A percentile compares a stretch with the other conserved stretches of the same genome.
phyloP scores from a whole-genome alignment of 768 basidiomycete genomes.

The Lenzites betulinus region DNA sequence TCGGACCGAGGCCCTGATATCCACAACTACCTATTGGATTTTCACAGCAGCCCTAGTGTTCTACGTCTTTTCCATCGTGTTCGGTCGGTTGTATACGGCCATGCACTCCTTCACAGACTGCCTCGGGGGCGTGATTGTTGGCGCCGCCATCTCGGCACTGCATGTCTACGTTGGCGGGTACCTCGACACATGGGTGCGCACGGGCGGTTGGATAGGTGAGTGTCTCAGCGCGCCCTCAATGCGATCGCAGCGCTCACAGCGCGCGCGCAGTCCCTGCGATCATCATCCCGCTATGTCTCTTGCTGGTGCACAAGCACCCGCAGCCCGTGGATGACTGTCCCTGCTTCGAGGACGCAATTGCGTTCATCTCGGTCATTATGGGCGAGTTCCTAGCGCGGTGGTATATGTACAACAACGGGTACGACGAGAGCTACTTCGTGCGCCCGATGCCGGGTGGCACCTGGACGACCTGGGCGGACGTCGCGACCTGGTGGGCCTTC shows the following conservation, averaged over 20 bases:
- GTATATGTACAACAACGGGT: constrained; percentile 50
- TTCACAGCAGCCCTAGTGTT: constrained; percentile 45
- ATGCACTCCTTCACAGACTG: constrained; percentile 91
- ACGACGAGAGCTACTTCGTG: constrained; percentile 34
- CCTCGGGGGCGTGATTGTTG: constrained; percentile 60
- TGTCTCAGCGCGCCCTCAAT: not conserved
- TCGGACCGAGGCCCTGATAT: constrained; percentile 35
- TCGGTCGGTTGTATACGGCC: constrained; percentile 79
- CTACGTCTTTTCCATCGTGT: constrained; percentile 74
- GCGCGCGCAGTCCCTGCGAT: constrained; percentile 52
- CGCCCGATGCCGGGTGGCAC: constrained; percentile 61
- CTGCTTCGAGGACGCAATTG: constrained; percentile 97
- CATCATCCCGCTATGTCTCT: constrained; percentile 61
- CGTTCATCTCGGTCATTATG: constrained; percentile 81
- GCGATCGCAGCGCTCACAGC: not conserved
- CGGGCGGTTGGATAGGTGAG: constrained; percentile 40
- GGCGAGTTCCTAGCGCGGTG: constrained; percentile 75
- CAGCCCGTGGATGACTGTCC: constrained; percentile 97
- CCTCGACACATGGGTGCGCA: constrained; percentile 46
- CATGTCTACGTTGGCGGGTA: constrained; percentile 38
- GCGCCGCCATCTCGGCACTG: constrained; percentile 61
- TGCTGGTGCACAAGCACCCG: constrained; percentile 86
- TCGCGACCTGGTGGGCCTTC: constrained; percentile 39
- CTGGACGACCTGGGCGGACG: constrained; percentile 40
- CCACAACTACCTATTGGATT: constrained; percentile 45